Conservation (phyloP, 768 basidiomycete species). For the Xanthoconium purpureum region DNA sequence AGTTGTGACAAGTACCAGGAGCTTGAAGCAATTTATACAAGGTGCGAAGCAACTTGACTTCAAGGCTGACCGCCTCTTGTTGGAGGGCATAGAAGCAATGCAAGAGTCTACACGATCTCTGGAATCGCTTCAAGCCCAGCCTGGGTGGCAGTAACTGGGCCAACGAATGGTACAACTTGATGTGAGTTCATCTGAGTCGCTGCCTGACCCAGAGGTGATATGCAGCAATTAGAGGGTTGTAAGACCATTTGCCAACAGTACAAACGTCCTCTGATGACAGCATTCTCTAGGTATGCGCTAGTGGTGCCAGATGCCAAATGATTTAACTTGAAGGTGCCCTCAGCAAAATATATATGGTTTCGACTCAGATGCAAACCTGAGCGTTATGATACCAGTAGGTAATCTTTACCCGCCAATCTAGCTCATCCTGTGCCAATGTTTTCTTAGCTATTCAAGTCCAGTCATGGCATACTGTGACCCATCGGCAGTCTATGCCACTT, state of each 20-base stretch:
- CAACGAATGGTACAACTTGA: background rate
- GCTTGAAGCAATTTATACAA: background rate
- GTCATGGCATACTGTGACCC: no score
- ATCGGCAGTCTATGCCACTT: no score
- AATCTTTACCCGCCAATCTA: no score
- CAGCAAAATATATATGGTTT: no score
- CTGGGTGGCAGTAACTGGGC: background rate
- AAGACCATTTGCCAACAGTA: background rate
- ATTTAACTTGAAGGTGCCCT: no score
- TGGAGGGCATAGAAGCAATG: background rate
- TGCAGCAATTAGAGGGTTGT: background rate
- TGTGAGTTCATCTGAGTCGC: background rate
- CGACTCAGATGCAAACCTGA: no score
- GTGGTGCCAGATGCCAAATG: no score
- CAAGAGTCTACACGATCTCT: background rate
- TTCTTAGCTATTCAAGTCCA: no score
- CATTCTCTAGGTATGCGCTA: background rate
- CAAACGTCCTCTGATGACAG: background rate
- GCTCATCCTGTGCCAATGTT: no score
- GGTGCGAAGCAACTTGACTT: background rate
- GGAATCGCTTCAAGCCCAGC: background rate
- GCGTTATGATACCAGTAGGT: no score
- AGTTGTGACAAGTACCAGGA: background rate
- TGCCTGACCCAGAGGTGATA: background rate
- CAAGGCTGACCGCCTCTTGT: background rate